A percentile compares a stretch with the other conserved stretches of the same genome.
These are phyloP conservation scores for Xylaria grammica DNA, from an alignment of 495 filamentous ascomycete genomes.

Conservation along the genomic window DNA sequence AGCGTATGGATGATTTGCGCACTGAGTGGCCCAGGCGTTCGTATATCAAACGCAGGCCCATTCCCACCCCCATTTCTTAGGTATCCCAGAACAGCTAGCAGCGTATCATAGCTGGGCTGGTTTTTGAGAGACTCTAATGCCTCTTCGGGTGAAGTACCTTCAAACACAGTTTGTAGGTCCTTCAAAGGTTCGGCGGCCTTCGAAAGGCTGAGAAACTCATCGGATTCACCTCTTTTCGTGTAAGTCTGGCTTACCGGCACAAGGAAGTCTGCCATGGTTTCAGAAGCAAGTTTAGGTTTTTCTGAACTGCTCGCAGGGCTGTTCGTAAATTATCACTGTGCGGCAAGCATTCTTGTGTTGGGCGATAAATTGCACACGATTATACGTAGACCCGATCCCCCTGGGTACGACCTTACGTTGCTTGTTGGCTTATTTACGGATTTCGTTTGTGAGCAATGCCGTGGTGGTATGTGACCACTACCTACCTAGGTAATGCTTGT, in stretches of 20 bases:
- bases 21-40: constrained; percentile 64
- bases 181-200: constrained; percentile 11
- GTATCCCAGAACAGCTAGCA: constrained; percentile 58
- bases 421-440: too few relatives aligned
- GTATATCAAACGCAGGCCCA: constrained; percentile 60
- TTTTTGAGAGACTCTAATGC: constrained; percentile 67
- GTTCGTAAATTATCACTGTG: neutral
- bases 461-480: too few relatives aligned
- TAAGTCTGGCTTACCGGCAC: constrained; percentile 54
- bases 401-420: too few relatives aligned
- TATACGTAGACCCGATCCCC: neutral
- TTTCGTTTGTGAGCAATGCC: too few relatives aligned
- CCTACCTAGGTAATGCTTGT: too few relatives aligned
- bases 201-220: constrained; percentile 28
- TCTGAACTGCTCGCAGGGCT: neutral
- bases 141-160: constrained; percentile 55
- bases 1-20: constrained; percentile 74
- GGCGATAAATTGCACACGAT: neutral
- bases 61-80: constrained; percentile 49
- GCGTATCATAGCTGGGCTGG: constrained; percentile 64
- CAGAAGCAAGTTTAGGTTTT: neutral
- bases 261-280: constrained; percentile 56
- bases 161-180: constrained; percentile 22
- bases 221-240: constrained; percentile 30
- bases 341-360: constrained; percentile 4